Evolutionary conservation across 371 early-diverging fungal species (phyloP), one percentile per base, ranked within the genome.

Genomic region (Apophysomyces sp.): DNA sequence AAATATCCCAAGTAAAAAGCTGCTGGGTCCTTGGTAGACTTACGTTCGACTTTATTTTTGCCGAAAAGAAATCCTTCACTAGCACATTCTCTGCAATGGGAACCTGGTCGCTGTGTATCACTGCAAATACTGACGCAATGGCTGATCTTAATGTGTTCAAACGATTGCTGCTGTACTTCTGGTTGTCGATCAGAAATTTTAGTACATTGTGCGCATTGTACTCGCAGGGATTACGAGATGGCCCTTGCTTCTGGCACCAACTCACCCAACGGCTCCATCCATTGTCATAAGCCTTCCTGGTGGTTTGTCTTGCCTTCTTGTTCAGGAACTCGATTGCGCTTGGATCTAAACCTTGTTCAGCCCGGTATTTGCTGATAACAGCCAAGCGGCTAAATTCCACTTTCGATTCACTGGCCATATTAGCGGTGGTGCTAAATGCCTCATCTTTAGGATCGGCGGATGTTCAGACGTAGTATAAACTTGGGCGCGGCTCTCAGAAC

Each of bases 351-450:
- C 60, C 65, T 27, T 34, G 24, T 16, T 26, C 15, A 29, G 51
- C 31, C 49, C 44, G 52, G 27, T 44, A 34, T 28, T 37, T 59
- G 53, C 31, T 32, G 63, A 68, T 61, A 67, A 67, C 27, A 8
- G 12, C 54, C 61, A 61, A 30, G 61, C 61, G 61, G 28, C 54
- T 28, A 61, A 28, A 0, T 4, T 9, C 51, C 59, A 58, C 28
- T 11, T 12, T 11, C 12, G 5, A 26, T 13, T 13, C 15, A 58
- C 3, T 2, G 41, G 59, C 11, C 40, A 13, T 21, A 5, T 32
- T 15, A 58, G 6, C 18, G 4, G 59, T 26, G 34, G 21, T 44
- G 44, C 44, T 44, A 16, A 2, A 44, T 7, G 8, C 44, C 7
- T n/a, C n/a, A n/a, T n/a, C n/a, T n/a, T n/a, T n/a, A n/a, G n/a